These are phyloP conservation scores for Elsinoe necatrix DNA, from an alignment of 2,329 filamentous ascomycete genomes.

Conservation along the genomic window DNA sequence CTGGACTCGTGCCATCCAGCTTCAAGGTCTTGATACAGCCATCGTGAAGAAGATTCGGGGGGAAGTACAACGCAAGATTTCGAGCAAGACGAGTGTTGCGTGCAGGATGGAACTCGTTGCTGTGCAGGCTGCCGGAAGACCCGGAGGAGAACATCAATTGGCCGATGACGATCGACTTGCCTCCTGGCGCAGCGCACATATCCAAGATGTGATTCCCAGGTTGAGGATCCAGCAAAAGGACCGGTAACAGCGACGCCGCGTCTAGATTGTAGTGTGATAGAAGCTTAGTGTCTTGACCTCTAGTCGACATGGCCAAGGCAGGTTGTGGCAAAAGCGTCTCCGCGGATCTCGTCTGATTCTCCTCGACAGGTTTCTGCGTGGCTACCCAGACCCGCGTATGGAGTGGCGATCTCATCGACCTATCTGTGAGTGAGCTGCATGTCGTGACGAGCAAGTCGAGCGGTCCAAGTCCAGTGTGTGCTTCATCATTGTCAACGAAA, in stretches of 20 bases:
- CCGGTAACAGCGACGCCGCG: constrained; percentile 30
- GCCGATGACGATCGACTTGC: constrained; percentile 30
- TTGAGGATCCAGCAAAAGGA: constrained; percentile 28
- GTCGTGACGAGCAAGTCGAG: not conserved
- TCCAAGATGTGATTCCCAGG: constrained; percentile 34
- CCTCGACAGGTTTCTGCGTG: not conserved
- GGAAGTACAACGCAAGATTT: constrained; percentile 23
- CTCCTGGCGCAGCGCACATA: constrained; percentile 34
- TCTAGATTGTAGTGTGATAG: constrained; percentile 27
- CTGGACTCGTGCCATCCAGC: constrained; percentile 18
- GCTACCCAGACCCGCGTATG: not conserved
- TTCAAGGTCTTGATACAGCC: constrained; percentile 21
- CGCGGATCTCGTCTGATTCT: not conserved
- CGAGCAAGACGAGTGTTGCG: constrained; percentile 29
- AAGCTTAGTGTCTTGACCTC: not conserved
- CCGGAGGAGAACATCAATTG: constrained; percentile 27
- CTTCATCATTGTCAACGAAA: not conserved
- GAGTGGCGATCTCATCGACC: not conserved
- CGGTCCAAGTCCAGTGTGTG: not conserved
- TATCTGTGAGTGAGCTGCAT: no score
- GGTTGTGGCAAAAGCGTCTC: not conserved
- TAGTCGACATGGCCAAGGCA: not conserved
- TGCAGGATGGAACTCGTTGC: constrained; percentile 30
- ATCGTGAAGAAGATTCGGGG: constrained; percentile 19
- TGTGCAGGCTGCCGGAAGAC: constrained; percentile 29